Conservation (phyloP, 306 rosid genomes). For the Begonia loranthoides region DNA sequence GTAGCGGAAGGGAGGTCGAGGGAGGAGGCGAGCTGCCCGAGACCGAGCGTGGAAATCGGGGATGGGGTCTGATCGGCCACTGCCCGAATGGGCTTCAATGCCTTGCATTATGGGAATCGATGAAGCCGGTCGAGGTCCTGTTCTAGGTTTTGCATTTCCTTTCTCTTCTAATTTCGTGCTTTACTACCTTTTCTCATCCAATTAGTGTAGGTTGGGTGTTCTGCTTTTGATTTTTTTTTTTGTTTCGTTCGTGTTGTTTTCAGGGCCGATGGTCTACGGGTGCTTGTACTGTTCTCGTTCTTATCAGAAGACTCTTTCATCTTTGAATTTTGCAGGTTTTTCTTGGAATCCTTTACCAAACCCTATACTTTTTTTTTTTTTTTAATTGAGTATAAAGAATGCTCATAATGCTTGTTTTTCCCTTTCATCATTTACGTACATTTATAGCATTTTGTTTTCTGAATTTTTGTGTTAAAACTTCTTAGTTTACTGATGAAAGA, state of each 20-base stretch:
- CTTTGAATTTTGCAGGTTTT: constrained; percentile 72
- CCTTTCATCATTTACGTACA: background rate
- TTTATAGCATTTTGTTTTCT: too few species aligned
- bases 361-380: too few species aligned
- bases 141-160: constrained; percentile 32
- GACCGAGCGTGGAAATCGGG: background rate
- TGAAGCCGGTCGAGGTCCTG: constrained; percentile 99
- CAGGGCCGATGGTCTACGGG: constrained; percentile 86
- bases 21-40: background rate
- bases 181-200: background rate
- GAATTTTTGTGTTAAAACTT: too few species aligned
- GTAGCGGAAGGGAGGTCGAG: background rate
- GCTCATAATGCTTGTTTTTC: background rate
- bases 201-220: too few species aligned
- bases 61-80: constrained; percentile 32
- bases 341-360: background rate
- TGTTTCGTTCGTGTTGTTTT: constrained; percentile 1
- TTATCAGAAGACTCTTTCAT: constrained; percentile 48
- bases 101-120: constrained; percentile 89
- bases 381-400: too few species aligned
- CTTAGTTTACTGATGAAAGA: too few species aligned
- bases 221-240: background rate
- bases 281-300: constrained; percentile 72
- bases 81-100: constrained; percentile 52
- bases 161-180: background rate